A percentile compares a stretch with the other conserved stretches of the same genome.
Conservation (phyloP, 1,284 basidiomycete species). For the Sporisorium sorghi region DNA sequence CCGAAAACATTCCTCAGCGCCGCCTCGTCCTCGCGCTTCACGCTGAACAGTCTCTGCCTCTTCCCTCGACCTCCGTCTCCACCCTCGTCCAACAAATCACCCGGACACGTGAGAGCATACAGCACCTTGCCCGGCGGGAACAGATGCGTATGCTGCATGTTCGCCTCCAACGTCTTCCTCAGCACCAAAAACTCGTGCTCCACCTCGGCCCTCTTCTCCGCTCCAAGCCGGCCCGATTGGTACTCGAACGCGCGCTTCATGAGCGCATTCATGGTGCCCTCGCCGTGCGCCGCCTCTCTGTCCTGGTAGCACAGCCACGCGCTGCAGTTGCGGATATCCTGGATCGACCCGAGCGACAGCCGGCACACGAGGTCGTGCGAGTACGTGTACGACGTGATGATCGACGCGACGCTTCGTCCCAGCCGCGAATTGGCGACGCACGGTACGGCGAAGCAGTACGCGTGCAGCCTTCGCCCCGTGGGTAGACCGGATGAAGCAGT, state of each 20-base stretch:
- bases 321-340: conserved; percentile 80
- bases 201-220: conserved; percentile 1
- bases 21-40: conserved; percentile 22
- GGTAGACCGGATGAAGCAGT: conserved; percentile 73
- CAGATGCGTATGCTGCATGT: conserved; percentile 80
- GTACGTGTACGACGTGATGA: conserved; percentile 82
- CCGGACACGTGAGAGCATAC: conserved; percentile 80
- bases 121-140: conserved; percentile 83
- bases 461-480: conserved; percentile 76
- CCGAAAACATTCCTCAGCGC: conserved; percentile 75
- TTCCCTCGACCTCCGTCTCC: not conserved
- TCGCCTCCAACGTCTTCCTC: conserved; percentile 84
- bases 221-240: conserved; percentile 39
- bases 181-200: conserved; percentile 73
- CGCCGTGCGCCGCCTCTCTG: conserved; percentile 53
- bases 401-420: conserved; percentile 73
- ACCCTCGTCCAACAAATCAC: conserved; percentile 64
- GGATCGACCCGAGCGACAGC: conserved; percentile 80
- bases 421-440: conserved; percentile 76
- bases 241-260: conserved; percentile 57
- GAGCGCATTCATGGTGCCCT: conserved; percentile 43
- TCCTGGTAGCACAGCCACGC: conserved; percentile 81
- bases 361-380: conserved; percentile 84
- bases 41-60: conserved; percentile 35
- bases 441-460: conserved; percentile 84